phyloP scores from a whole-genome alignment of 768 basidiomycete genomes.

The Xerocomellus intermedius region DNA sequence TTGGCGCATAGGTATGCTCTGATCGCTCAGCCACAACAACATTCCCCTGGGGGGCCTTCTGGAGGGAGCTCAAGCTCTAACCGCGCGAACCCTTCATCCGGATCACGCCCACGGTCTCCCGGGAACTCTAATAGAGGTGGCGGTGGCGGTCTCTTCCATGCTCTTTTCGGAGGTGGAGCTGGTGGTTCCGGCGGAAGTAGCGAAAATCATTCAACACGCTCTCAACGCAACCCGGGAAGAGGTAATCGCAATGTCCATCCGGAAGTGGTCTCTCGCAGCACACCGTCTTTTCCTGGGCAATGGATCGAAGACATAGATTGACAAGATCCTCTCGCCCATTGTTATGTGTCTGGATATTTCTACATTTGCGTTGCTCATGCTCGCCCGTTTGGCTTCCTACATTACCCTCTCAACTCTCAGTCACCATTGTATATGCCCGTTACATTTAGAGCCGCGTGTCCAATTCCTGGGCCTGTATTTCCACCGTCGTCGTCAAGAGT shows the following conservation, averaged over 20 bases:
- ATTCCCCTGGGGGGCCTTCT: constrained; percentile 26
- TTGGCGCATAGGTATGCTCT: constrained; percentile 52
- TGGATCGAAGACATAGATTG: constrained; percentile 37
- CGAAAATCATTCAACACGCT: constrained; percentile 11
- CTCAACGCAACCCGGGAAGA: constrained; percentile 10
- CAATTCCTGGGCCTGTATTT: constrained; percentile 10
- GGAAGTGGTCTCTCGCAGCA: constrained; percentile 5
- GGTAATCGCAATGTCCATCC: constrained; percentile 9
- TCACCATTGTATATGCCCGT: constrained; percentile 11
- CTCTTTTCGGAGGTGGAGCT: constrained; percentile 29
- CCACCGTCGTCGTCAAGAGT: not conserved
- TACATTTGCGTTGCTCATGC: constrained; percentile 1
- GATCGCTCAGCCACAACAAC: constrained; percentile 58
- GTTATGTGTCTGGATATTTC: not conserved
- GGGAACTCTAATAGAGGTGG: constrained; percentile 21
- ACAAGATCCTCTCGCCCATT: not conserved
- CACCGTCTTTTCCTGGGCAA: constrained; percentile 32
- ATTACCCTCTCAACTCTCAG: constrained; percentile 8
- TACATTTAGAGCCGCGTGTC: constrained; percentile 22
- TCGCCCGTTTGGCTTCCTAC: not conserved
- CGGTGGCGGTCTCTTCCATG: constrained; percentile 26
- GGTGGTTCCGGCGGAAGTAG: constrained; percentile 18
- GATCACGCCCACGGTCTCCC: constrained; percentile 18
- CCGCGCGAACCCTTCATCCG: constrained; percentile 16
- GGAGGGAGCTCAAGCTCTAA: constrained; percentile 19